phyloP scores from a whole-genome alignment of 371 early-diverging fungal species.

The Sporodiniella umbellata region DNA sequence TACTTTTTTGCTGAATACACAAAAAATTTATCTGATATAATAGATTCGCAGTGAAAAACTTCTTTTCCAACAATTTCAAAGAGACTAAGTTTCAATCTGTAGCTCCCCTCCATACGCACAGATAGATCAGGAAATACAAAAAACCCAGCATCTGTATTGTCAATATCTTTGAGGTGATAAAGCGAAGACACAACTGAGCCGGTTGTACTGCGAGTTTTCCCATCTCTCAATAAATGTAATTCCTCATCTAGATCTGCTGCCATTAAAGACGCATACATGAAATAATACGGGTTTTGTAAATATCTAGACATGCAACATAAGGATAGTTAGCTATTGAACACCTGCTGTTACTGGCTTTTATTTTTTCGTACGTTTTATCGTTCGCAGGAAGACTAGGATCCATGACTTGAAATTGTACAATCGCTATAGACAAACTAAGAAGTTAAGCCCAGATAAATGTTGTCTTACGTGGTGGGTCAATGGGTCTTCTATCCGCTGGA shows the following conservation, averaged over 20 bases:
- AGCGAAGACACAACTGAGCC: slow-evolving; percentile 92
- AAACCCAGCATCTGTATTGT: slow-evolving; percentile 88
- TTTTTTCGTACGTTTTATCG: slow-evolving; percentile 31
- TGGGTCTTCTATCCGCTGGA: slow-evolving; percentile 87
- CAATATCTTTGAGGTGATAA: slow-evolving; percentile 83
- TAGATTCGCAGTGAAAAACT: slow-evolving; percentile 79
- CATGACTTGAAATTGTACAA: slow-evolving; percentile 73
- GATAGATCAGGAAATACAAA: slow-evolving; percentile 96
- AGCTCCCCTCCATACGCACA: slow-evolving; percentile 87
- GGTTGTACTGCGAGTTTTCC: slow-evolving; percentile 69
- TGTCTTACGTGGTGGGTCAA: slow-evolving; percentile 83
- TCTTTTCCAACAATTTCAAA: slow-evolving; percentile 83
- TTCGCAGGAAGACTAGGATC: slow-evolving; percentile 46
- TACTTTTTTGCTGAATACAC: slow-evolving; percentile 88
- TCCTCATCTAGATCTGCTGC: slow-evolving; percentile 66
- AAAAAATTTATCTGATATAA: slow-evolving; percentile 73
- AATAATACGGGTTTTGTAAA: slow-evolving; percentile 84
- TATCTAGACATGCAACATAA: too few relatives aligned
- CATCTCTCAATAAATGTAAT: slow-evolving; percentile 69
- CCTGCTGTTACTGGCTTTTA: neutral
- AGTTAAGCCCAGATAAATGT: neutral
- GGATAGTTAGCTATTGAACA: neutral
- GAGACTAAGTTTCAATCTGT: slow-evolving; percentile 84
- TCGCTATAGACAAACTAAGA: slow-evolving; percentile 36
- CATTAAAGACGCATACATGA: slow-evolving; percentile 80